Evolutionary conservation across 176 grass and related monocot genomes (phyloP), one percentile per base, ranked within the genome.

Genomic region (Juncus inflexus): DNA sequence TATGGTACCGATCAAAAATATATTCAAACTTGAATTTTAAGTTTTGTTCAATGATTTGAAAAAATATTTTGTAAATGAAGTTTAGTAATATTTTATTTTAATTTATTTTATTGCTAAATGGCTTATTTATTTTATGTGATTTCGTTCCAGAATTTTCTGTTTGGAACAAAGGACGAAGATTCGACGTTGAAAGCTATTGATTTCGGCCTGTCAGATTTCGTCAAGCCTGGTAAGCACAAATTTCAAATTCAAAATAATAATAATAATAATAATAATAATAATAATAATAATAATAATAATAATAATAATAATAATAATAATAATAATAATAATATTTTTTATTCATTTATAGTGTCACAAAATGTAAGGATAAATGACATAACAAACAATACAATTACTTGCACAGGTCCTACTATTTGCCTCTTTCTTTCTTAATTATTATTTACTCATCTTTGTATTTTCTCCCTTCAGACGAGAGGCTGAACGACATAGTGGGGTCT

Each of bases 401-500:
- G 2, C 28, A 50, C 49, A 40, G 41, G 7, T 15, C 19, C 19
- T 28, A 28, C 19, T 53, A 3, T 45, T 69, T 15, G 3, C 37
- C 40, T 38, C 70, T 77, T 3, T 37, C 59, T 11, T 7, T 52
- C 36, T 71, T 65, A 81, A 7, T 49, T 12, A 28, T 28, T 28
- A 15, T 47, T 55, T 75, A 28, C 66, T 55, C 40, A 14, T 36
- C n/a, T 63, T 13, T 45, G 9, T 6, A 8, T 51, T 72, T 78
- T 38, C 62, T 47, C 73, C 73, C 3, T 72, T 70, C 71, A 90
- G 91, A 87, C 74, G 91, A 96, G 76, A 87, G 91, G 67, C 78
- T 96, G 69, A 90, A 96, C 60, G 91, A 96, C 62, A 90, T 90
- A 66, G 91, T 96, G 11, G 91, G 91, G n/a, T n/a, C 85, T 90